A percentile compares a stretch with the other conserved stretches of the same genome.
Evolutionary conservation across 768 basidiomycete species (phyloP).

Genomic region (Rhizopogon vesiculosus): DNA sequence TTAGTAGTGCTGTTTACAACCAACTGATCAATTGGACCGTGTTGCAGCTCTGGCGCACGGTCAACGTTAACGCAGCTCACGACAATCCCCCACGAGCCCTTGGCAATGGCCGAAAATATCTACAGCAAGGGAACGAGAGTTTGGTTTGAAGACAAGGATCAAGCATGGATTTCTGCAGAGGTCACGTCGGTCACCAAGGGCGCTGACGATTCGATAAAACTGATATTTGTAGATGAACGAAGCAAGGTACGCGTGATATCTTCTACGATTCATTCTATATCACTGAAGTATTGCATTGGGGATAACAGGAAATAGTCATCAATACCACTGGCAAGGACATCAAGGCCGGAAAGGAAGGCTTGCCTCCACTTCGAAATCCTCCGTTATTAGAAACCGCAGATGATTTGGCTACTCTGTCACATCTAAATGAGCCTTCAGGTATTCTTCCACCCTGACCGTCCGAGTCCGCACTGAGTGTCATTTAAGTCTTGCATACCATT

Average conservation of each 20-base stretch:
- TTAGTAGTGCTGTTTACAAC: neutral
- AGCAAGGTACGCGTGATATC: slow-evolving; percentile 62
- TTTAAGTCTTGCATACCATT: slow-evolving; percentile 89
- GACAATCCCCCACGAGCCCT: slow-evolving; percentile 11
- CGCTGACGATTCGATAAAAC: slow-evolving; percentile 71
- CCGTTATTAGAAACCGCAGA: slow-evolving; percentile 95
- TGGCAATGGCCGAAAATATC: slow-evolving; percentile 82
- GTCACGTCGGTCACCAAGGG: slow-evolving; percentile 63
- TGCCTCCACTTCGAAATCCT: slow-evolving; percentile 95
- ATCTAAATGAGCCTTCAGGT: slow-evolving; percentile 98
- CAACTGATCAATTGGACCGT: neutral
- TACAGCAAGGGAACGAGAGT: slow-evolving; percentile 88
- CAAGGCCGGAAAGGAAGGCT: slow-evolving; percentile 69
- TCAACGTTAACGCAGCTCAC: slow-evolving; percentile 3
- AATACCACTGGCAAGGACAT: slow-evolving; percentile 79
- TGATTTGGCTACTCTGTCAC: slow-evolving; percentile 95
- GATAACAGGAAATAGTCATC: slow-evolving; percentile 64
- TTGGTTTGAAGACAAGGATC: slow-evolving; percentile 93
- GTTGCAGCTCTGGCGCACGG: slow-evolving; percentile 1
- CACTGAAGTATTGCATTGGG: neutral
- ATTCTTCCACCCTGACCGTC: neutral
- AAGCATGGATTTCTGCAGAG: slow-evolving; percentile 91
- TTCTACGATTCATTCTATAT: slow-evolving; percentile 4
- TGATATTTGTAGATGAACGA: slow-evolving; percentile 85
- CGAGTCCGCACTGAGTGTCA: slow-evolving; percentile 2